Base-by-base conservation (phyloP, 345 rosid genomes). In the Sonneratia caseolaris region DNA sequence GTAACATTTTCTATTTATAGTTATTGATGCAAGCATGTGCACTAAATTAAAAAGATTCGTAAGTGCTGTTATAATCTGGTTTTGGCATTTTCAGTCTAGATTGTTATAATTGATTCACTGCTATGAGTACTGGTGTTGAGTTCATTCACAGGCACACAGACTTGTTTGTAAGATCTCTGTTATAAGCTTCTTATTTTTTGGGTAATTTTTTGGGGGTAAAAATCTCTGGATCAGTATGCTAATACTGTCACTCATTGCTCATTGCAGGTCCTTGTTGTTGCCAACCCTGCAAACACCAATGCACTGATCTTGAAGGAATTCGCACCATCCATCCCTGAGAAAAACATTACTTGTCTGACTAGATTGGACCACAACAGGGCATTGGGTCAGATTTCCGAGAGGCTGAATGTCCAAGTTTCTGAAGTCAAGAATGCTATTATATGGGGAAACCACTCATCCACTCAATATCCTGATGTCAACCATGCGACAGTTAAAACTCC, bases 281-380 rank as follows among this genome's bases (percentile, higher is more conserved):
- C 99, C 4, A 95, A 95, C 82, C 99, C 99, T 2, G 99, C 99
- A 68, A 95, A 95, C 82, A 95, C 99, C 75, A 95, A 95, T 59
- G 99, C 99, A 21, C 80, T 95, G 90, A 95, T 95, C 86, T 73
- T 95, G 68, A 95, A 95, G 88, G 99, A 95, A 76, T 95, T 84
- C 73, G 98, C 98, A 1, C 99, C 98, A 61, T 95, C 99, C 24
- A 89, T 95, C 79, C 89, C 99, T 24, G 99, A 89, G 78, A 88
- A 87, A 74, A 95, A 92, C 82, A 95, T 95, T 81, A 86, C 92
- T 65, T 92, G 98, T 82, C 82, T 95, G 87, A 95, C 99, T 38
- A 87, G 99, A 77, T 79, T 95, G 76, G 98, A 95, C 79, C 99
- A 95, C 79, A 95, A 95, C 86, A 88, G 99, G 96, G 99, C 98